Evolutionary conservation across 1,139 yeast species (phyloP).

Genomic region (Pichia sp.): DNA sequence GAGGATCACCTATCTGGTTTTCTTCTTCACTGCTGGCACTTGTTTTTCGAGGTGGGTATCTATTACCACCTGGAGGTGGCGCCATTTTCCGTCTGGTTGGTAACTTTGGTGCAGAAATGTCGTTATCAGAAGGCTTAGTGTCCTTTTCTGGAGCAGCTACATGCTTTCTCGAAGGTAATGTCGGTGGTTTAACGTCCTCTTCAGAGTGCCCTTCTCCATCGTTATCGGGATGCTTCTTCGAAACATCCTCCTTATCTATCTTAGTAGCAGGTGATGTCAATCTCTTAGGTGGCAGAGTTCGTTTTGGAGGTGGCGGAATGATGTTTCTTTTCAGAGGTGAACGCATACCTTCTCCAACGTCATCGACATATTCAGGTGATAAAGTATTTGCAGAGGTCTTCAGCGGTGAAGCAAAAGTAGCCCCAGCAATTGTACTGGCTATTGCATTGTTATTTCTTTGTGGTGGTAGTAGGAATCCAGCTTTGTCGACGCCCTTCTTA

Average conservation of each 20-base stretch:
- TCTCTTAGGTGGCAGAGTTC: background rate
- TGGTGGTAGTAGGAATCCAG: slow-evolving; percentile 7
- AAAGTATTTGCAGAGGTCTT: background rate
- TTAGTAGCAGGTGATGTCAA: background rate
- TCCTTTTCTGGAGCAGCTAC: background rate
- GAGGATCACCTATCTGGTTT: background rate
- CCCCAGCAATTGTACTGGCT: slow-evolving; percentile 1
- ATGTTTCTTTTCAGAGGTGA: slow-evolving; percentile 8
- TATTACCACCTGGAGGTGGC: background rate
- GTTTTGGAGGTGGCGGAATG: slow-evolving; percentile 5
- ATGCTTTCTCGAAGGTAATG: slow-evolving; percentile 5
- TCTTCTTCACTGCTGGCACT: background rate
- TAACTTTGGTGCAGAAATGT: slow-evolving; percentile 2
- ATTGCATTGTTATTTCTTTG: slow-evolving; percentile 4
- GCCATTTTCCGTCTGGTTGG: slow-evolving; percentile 3
- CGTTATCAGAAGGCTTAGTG: background rate
- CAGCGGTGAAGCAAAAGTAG: slow-evolving; percentile 1
- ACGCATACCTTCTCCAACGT: slow-evolving; percentile 13
- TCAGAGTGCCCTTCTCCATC: background rate
- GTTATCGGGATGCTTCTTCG: background rate
- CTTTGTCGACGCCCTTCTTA: slow-evolving; percentile 2
- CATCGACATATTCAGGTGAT: slow-evolving; percentile 1
- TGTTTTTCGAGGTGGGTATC: no score
- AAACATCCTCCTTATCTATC: background rate
- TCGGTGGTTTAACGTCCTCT: slow-evolving; percentile 1